A percentile compares a stretch with the other conserved stretches of the same genome.
Evolutionary conservation across 2,329 filamentous ascomycete species (phyloP).

Genomic region (Pestalotiopsis sp.): DNA sequence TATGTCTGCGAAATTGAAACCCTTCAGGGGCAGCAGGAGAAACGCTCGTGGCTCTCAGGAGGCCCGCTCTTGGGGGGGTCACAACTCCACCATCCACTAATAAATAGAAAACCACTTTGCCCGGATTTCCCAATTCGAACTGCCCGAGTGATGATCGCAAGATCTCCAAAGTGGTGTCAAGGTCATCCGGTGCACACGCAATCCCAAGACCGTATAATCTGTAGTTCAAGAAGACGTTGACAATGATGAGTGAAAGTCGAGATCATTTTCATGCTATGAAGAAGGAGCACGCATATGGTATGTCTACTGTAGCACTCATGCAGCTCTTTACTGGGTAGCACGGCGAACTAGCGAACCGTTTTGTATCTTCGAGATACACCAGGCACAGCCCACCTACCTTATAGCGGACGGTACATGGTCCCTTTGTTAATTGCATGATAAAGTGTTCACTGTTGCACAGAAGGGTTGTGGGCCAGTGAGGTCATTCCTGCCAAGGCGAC

Average conservation of each 20-base stretch:
- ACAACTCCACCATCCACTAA: not conserved
- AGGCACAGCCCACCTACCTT: not conserved
- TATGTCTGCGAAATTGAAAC: not conserved
- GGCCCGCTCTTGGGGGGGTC: not conserved
- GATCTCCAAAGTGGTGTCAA: not conserved
- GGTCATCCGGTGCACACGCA: not conserved
- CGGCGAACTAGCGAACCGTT: no score
- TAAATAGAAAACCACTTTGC: not conserved
- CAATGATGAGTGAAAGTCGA: no score
- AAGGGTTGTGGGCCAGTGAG: constrained; percentile 4
- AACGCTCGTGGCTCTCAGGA: not conserved
- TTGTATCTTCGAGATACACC: not conserved
- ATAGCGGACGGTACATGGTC: not conserved
- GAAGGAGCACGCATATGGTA: no score
- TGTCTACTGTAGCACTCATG: no score
- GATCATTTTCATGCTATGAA: no score
- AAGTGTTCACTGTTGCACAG: not conserved
- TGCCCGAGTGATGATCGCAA: not conserved
- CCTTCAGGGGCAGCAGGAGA: not conserved
- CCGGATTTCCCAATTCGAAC: not conserved
- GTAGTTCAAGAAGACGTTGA: no score
- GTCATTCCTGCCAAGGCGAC: not conserved
- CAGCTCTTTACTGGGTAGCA: no score
- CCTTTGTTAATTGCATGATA: not conserved
- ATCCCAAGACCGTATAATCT: no score